phyloP scores from a whole-genome alignment of 208 protist genomes.

The Crithidia thermophila region DNA sequence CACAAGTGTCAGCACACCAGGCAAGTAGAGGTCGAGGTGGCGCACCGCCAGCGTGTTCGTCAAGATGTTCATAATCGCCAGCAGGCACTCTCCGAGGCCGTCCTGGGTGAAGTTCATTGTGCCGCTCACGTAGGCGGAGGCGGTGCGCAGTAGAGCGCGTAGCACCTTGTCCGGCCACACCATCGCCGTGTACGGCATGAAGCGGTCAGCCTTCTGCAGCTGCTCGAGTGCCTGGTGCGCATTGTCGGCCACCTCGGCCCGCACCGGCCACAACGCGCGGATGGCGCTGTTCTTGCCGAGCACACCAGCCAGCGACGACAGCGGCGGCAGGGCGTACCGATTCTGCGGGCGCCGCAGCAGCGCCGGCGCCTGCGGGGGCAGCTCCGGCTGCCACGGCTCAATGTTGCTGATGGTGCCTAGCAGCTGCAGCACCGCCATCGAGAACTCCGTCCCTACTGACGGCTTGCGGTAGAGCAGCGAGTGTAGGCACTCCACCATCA shows the following conservation, averaged over 20 bases:
- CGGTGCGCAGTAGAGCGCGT: conserved; percentile 55
- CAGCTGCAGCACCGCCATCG: conserved; percentile 71
- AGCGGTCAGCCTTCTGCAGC: conserved; percentile 34
- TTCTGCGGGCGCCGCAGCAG: conserved; percentile 48
- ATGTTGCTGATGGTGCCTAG: conserved; percentile 83
- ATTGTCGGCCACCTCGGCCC: conserved; percentile 30
- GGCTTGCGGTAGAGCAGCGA: conserved; percentile 80
- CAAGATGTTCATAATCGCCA: conserved; percentile 64
- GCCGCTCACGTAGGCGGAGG: conserved; percentile 58
- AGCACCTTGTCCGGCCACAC: conserved; percentile 78
- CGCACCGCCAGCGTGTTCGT: conserved; percentile 45
- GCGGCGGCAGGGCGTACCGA: conserved; percentile 36
- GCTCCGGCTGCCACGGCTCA: conserved; percentile 45
- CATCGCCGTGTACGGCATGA: conserved; percentile 25
- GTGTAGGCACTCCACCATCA: conserved; percentile 57
- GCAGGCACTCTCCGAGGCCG: conserved; percentile 65
- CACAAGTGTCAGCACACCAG: conserved; percentile 61
- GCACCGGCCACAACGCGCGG: conserved; percentile 19
- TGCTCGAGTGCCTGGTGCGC: conserved; percentile 25
- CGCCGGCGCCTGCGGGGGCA: conserved; percentile 35
- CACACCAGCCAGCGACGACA: conserved; percentile 22
- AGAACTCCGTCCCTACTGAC: conserved; percentile 62
- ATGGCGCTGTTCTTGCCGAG: conserved; percentile 13
- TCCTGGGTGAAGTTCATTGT: conserved; percentile 67
- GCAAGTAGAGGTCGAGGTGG: conserved; percentile 63